Evolutionary conservation across 1,284 basidiomycete genomes (phyloP), one percentile per base, ranked within the genome.

Genomic region (Coniferiporia weirii): DNA sequence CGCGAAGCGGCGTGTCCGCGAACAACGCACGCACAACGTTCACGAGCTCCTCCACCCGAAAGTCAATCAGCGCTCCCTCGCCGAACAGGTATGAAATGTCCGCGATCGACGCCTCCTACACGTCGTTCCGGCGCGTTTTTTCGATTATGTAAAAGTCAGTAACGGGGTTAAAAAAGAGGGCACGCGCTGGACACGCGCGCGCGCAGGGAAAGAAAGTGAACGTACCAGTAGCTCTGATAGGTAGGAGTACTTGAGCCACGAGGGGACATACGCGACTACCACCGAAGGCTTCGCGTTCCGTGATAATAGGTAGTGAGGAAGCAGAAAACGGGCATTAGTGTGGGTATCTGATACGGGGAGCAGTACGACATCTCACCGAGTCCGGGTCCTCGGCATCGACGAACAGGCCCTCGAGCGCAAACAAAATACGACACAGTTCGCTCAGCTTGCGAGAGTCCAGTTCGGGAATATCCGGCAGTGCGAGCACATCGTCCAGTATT

Each of bases 191-290:
- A 40, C 38, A 15, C 38, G 38, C 38, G 36, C 36, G 35, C n/a
- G n/a, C n/a, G n/a, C n/a, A n/a, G n/a, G n/a, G n/a, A n/a, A n/a
- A n/a, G n/a, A 9, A 60, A 58, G 27, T 15, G 78, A 88, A 60
- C 63, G 38, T 40, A 93, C 93, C 74, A 98, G 72, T 10, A 98
- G 77, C 70, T 97, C 94, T 1, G 90, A 90, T 1, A 96, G 77
- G 72, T 97, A 98, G 19, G 89, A 93, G 71, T 93, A 95, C 70
- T 96, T 96, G 66, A 96, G 81, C 95, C 93, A 98, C n/a, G 84
- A 87, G 0, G 91, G 89, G 15, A 95, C 92, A 64, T 91, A 89
- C 0, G 81, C 82, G 1, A 83, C 83, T 12, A 86, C 82, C 59
- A 87, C 82, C 0, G 86, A 84, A n/a, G 84, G 78, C 83, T 89